Base-by-base conservation (phyloP, 768 basidiomycete species). In the Boletales sp. region DNA sequence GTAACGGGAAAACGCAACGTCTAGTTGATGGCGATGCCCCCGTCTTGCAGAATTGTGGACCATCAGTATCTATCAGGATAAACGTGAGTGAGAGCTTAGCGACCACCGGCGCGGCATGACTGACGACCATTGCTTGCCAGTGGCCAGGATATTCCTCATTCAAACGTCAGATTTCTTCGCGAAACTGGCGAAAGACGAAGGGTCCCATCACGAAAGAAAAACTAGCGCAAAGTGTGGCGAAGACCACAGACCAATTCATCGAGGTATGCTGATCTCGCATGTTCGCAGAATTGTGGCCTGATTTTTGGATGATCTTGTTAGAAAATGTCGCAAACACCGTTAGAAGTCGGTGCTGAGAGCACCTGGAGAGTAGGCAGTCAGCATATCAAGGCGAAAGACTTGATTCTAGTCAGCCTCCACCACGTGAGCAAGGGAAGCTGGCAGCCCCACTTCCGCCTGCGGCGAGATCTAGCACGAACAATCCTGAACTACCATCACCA, bases 91-190 rank as follows among this genome's bases (percentile, higher is more conserved):
- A 9, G 7, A 4, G 17, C 17, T 27, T 31, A 30, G 40, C 14
- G 38, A 41, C 12, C 11, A 10, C 15, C 4, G 17, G 37, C 11
- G 21, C 17, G 41, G 29, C 8, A 24, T 10, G 17, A 21, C 9
- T 56, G 29, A 50, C 8, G 8, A 17, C 5, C 15, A 24, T 36
- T 30, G 29, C 12, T 45, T 47, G 48, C 34, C 56, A 87, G 86
- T 88, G 87, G 86, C 84, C 84, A n/a, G 86, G 86, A 10, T 87
- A 88, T 63, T 68, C 78, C 40, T 76, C 79, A 47, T 88, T 83
- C 83, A 83, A 79, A 56, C 71, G 80, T 45, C 85, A 86, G 61
- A 86, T 89, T 55, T 82, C 83, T 9, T 87, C 86, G 8, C 80
- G 81, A 60, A 84, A 89, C 64, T 88, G 85, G 66, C 75, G 81